These are phyloP conservation scores for Amauroascus verrucosus DNA, from an alignment of 2,329 filamentous ascomycete genomes.

Conservation along the genomic window DNA sequence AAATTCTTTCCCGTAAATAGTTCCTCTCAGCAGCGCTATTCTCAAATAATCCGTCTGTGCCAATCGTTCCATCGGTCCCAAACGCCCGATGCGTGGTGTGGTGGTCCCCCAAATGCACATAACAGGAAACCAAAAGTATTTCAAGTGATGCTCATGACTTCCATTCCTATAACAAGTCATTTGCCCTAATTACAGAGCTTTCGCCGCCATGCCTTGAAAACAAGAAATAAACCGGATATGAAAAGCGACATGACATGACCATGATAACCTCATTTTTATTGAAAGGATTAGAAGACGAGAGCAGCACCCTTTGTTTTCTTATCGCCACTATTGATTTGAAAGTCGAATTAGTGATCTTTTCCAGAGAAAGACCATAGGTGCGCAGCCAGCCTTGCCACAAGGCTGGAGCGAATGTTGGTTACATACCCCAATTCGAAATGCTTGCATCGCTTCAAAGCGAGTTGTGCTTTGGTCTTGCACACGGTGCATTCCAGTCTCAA, in stretches of 20 bases:
- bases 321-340: conserved; percentile 65
- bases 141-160: conserved; percentile 15
- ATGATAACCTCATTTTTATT: conserved; percentile 3
- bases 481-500: conserved; percentile 92
- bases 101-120: background rate
- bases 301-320: conserved; percentile 99
- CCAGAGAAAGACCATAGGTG: background rate
- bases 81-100: background rate
- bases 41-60: too few species aligned
- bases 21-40: too few species aligned
- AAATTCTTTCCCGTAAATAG: too few species aligned
- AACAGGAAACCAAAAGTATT: background rate
- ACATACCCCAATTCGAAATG: conserved; percentile 99
- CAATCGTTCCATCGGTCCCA: too few species aligned
- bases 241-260: conserved; percentile 13
- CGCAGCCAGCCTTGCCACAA: background rate
- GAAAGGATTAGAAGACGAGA: conserved; percentile 77
- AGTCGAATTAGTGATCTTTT: conserved; percentile 24
- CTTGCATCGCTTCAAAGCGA: conserved; percentile 99
- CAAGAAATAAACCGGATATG: conserved; percentile 14
- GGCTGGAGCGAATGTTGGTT: background rate
- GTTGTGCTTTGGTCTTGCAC: conserved; percentile 98
- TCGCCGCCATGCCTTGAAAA: conserved; percentile 13
- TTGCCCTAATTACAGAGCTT: conserved; percentile 15
- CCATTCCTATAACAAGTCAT: conserved; percentile 16